Base-by-base conservation (phyloP, 2,329 filamentous ascomycete species). In the Tolypocladium cylindrosporum region DNA sequence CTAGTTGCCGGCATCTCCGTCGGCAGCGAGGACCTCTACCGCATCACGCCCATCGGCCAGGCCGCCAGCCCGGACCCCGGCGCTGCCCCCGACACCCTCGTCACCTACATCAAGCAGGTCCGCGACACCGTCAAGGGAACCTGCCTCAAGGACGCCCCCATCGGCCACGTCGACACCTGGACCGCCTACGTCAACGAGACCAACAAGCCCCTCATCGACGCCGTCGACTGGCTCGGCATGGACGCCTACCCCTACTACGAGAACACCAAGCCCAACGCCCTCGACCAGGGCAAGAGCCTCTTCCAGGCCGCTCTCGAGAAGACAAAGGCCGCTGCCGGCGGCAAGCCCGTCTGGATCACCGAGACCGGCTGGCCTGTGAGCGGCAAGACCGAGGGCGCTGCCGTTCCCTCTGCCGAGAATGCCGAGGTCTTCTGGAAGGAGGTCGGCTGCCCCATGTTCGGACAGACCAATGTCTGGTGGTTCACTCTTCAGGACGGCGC, bases 101-200 rank as follows among this genome's bases (percentile, higher is more conserved):
- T 84, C 66, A 71, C 75, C 59, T 94, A 91, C 75, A 90, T 96
- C 77, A 72, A 79, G 59, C 77, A 88, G 69, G 85, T 89, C 60
- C 84, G 85, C 61, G 71, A 77, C 36, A 77, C 82, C 61, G 82
- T 95, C 67, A 68, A 80, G 36, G 82, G 82, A 60, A 91, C 89
- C 16, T 68, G 75, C 54, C 75, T 89, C 31, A 74, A 79, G 42
- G 73, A 74, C 31, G 80, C 77, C 52, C 77, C 83, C 21, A 77
- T 96, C 60, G 91, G 91, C 56, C 91, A 96, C 73, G 91, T 96
- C 69, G 91, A 96, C 70, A 95, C 91, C 55, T 96, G 90, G 90
- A 91, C 87, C 41, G 84, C 83, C 56, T 92, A 85, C 79, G 84
- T 84, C 69, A 91, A 95, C 72, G 72, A 74, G 55, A 83, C 86